These are phyloP conservation scores for Aspergillus jensenii DNA, from an alignment of 2,329 filamentous ascomycete genomes.

Conservation along the genomic window DNA sequence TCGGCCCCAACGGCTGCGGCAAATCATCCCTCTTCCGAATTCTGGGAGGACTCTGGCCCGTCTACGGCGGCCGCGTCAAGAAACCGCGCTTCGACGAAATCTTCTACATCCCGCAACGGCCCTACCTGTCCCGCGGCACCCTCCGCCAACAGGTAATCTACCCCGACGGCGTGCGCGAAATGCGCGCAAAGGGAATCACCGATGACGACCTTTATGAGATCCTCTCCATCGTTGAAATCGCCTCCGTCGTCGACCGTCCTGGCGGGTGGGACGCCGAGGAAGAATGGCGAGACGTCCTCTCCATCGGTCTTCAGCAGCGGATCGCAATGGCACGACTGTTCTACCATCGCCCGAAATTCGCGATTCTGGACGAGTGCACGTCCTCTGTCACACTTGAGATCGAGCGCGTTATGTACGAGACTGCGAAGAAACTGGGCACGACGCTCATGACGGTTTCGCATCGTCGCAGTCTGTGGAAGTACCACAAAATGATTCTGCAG, in stretches of 20 bases:
- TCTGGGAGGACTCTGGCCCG: conserved; percentile 92
- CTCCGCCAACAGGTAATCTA: conserved; percentile 98
- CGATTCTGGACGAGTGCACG: conserved; percentile 96
- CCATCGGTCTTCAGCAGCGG: conserved; percentile 88
- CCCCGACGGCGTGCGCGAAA: conserved; percentile 82
- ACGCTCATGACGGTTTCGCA: conserved; percentile 98
- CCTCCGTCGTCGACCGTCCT: conserved; percentile 75
- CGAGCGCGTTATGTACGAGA: conserved; percentile 95
- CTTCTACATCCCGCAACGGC: conserved; percentile 96
- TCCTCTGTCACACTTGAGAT: conserved; percentile 92
- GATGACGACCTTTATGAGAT: conserved; percentile 78
- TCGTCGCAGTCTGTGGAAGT: conserved; percentile 89
- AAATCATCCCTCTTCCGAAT: conserved; percentile 97
- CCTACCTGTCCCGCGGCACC: conserved; percentile 86
- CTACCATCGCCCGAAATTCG: conserved; percentile 89
- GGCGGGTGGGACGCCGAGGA: conserved; percentile 90
- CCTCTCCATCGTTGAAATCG: conserved; percentile 76
- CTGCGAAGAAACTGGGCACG: conserved; percentile 85
- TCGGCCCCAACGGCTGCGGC: conserved; percentile 95
- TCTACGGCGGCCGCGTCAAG: conserved; percentile 89
- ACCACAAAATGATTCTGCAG: conserved; percentile 90
- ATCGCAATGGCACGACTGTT: conserved; percentile 95
- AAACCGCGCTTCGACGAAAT: conserved; percentile 92
- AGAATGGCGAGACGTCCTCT: conserved; percentile 94
- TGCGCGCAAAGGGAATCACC: conserved; percentile 79